A percentile compares a stretch with the other conserved stretches of the same genome.
These are phyloP conservation scores for Avena sativa DNA, from an alignment of 176 grass and related monocot species.

Conservation along the genomic window DNA sequence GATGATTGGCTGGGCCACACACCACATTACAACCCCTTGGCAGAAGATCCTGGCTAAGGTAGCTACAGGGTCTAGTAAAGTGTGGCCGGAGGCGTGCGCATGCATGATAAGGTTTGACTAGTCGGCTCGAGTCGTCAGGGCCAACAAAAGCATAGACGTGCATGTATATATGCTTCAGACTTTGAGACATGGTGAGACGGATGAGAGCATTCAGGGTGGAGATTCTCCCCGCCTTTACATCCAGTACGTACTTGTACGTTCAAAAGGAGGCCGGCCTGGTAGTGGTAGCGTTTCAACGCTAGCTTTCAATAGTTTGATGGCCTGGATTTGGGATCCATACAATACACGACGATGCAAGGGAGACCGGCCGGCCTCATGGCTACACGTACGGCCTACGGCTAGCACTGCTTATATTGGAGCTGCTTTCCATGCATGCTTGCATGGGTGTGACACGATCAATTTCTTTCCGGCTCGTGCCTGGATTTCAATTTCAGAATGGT, in stretches of 20 bases:
- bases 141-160: slow-evolving; percentile 31
- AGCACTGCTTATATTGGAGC: not conserved
- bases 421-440: not conserved
- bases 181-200: slow-evolving; percentile 14
- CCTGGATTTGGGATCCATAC: not conserved
- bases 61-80: not conserved
- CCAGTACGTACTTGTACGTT: not conserved
- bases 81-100: not conserved
- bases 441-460: not conserved
- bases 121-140: not conserved
- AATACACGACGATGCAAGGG: not conserved
- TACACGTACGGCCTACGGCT: not conserved
- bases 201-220: not conserved
- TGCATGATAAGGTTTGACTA: slow-evolving; percentile 39
- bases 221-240: slow-evolving; percentile 16
- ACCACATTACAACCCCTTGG: not conserved
- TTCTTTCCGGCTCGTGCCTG: too few species aligned
- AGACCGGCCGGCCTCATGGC: not conserved
- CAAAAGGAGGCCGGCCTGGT: not conserved
- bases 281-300: not conserved
- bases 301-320: not conserved
- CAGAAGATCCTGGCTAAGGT: not conserved
- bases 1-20: not conserved
- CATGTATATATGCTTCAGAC: not conserved
- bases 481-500: too few species aligned